Evolutionary conservation across 352 stramenopile species (phyloP), one percentile per base, ranked within the genome.

Genomic region (Phytophthora cryptogea): DNA sequence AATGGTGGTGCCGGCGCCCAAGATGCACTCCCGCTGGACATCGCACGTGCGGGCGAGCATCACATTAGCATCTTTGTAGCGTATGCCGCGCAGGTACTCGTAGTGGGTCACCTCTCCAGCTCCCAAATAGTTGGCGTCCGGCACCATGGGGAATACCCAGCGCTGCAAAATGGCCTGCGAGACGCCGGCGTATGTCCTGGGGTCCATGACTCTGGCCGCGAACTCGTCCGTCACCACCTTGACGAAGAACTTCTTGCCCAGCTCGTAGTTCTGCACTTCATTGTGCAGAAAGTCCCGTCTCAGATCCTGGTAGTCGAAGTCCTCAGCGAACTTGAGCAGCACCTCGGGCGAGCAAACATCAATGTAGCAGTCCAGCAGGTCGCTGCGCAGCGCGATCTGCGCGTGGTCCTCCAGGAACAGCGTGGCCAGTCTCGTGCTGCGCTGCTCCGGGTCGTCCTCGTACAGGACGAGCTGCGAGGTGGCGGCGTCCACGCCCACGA

Each of bases 251-350:
- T 97, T 95, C 49, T 98, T 98, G 63, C 98, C 96, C 39, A 99
- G 78, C 56, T 99, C 97, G 69, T 98, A 96, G 79, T 99, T 99
- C 32, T 97, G 92, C 39, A 98, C 97, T 61, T 97, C 97, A 62
- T 99, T 98, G 39, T 92, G 80, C 47, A 99, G 82, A 75, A 99
- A 99, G 65, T 99, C 90, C 1, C 72, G 66, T 20, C 96, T 76
- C 58, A 99, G 80, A 46, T 99, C 89, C 53, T 98, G 84, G 65
- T 99, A 99, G 70, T 99, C 97, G 72, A 99, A 99, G 69, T 99
- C 97, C 66, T 99, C 97, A 20, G 84, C 87, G 53, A 99, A 98
- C 66, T 98, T 94, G 26, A 98, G 86, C 43, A 99, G 73, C 39
- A 99, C 95, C 62, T 99, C 97, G 5, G 96, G 91, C 52, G 94